phyloP scores from a whole-genome alignment of 2,329 filamentous ascomycete genomes.

The Podosphaera fusca region DNA sequence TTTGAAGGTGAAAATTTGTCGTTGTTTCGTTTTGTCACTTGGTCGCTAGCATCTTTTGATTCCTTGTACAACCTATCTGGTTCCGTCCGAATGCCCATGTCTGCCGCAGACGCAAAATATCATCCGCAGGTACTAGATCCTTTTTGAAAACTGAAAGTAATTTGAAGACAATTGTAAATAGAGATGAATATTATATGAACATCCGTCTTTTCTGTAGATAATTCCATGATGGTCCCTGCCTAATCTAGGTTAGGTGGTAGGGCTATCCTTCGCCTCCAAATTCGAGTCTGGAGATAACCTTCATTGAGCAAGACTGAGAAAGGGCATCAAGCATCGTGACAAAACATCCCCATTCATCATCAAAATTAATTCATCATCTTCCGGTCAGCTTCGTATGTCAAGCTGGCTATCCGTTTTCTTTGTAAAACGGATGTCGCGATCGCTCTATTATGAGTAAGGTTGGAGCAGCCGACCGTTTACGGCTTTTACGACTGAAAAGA shows the following conservation, averaged over 20 bases:
- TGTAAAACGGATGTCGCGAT: slow-evolving; percentile 46
- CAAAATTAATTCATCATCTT: background rate
- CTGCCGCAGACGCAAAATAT: background rate
- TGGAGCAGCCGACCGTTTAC: slow-evolving; percentile 39
- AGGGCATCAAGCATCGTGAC: background rate
- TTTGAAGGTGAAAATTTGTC: background rate
- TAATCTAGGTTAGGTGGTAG: background rate
- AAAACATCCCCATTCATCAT: background rate
- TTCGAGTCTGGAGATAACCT: background rate
- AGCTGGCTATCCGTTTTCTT: slow-evolving; percentile 16
- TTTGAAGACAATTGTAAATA: background rate
- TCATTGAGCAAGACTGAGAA: background rate
- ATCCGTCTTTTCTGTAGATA: background rate
- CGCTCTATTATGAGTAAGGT: slow-evolving; percentile 49
- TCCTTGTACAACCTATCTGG: background rate
- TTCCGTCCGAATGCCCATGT: background rate
- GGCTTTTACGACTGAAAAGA: slow-evolving; percentile 41
- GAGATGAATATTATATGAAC: background rate
- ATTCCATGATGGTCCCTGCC: slow-evolving; percentile 1
- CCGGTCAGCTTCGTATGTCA: background rate
- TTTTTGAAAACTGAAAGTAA: background rate
- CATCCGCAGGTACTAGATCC: background rate
- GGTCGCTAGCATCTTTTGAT: background rate
- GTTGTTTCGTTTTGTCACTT: background rate
- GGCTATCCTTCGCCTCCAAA: slow-evolving; percentile 1